Conservation (phyloP, 164 flowering plant genomes). For the Pachysandra terminalis region DNA sequence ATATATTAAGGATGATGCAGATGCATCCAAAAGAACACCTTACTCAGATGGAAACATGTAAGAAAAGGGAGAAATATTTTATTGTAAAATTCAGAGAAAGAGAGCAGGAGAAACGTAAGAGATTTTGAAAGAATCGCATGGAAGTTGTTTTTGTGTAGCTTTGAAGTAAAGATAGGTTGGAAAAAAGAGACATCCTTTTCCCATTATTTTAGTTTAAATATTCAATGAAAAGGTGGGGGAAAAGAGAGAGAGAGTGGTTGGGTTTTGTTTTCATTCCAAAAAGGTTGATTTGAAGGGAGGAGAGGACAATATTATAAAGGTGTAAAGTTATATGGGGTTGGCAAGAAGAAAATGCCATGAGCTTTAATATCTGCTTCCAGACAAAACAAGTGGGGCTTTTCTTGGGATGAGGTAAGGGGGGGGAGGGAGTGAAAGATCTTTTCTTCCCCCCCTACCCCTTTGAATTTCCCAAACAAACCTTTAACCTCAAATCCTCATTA, state of each 20-base stretch:
- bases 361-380: constrained; percentile 16
- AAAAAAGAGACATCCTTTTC: not conserved
- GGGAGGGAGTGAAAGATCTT: too few relatives aligned
- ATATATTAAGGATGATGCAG: not conserved
- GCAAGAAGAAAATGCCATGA: constrained; percentile 14
- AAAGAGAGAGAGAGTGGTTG: constrained; percentile 24
- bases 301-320: constrained; percentile 19
- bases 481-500: not conserved
- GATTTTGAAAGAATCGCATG: not conserved
- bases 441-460: constrained; percentile 4
- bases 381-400: constrained; percentile 22
- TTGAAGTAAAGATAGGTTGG: constrained; percentile 1
- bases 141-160: not conserved
- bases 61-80: not conserved
- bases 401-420: constrained; percentile 4
- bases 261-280: constrained; percentile 34
- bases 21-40: constrained; percentile 1
- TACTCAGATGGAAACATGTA: not conserved
- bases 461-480: constrained; percentile 2
- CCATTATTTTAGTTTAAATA: not conserved
- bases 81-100: too few relatives aligned
- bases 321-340: constrained; percentile 22
- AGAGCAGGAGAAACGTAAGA: too few relatives aligned
- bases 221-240: constrained; percentile 2
- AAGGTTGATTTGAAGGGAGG: constrained; percentile 31